A percentile compares a stretch with the other conserved stretches of the same genome.
These are phyloP conservation scores for Trichophyton benhamiae DNA, from an alignment of 2,329 filamentous ascomycete species.

Conservation along the genomic window DNA sequence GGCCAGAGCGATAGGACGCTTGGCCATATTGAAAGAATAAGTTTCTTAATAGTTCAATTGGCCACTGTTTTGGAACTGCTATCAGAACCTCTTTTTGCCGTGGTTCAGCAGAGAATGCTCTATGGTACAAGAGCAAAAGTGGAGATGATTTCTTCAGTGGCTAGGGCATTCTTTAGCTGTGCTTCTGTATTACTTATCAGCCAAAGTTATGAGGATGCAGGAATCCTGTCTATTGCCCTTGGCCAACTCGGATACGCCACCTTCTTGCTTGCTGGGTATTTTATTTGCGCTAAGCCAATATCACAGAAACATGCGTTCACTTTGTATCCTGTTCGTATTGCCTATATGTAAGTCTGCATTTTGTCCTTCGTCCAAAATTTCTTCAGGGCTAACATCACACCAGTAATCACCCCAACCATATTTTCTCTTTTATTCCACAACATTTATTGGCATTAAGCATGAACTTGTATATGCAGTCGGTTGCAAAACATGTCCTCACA, in stretches of 20 bases:
- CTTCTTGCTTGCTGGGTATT: conserved; percentile 58
- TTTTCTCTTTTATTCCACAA: conserved; percentile 52
- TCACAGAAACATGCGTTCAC: conserved; percentile 54
- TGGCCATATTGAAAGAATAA: conserved; percentile 52
- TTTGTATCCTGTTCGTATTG: conserved; percentile 42
- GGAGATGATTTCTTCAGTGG: conserved; percentile 69
- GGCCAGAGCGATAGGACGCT: conserved; percentile 37
- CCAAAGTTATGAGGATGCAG: conserved; percentile 42
- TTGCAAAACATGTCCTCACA: conserved; percentile 85
- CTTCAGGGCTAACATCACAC: background rate
- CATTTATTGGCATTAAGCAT: conserved; percentile 59
- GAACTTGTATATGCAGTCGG: conserved; percentile 77
- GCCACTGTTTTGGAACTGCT: conserved; percentile 61
- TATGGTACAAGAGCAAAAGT: conserved; percentile 71
- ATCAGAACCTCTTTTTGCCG: conserved; percentile 78
- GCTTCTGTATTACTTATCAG: conserved; percentile 54
- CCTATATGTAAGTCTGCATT: conserved; percentile 28
- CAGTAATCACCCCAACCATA: conserved; percentile 28
- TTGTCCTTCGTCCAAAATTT: background rate
- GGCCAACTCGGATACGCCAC: conserved; percentile 70
- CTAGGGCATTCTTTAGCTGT: conserved; percentile 66
- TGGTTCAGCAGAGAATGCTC: conserved; percentile 67
- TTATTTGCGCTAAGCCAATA: conserved; percentile 46
- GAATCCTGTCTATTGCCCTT: conserved; percentile 76
- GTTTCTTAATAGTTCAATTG: conserved; percentile 43